These are phyloP conservation scores for Neonectria coccinea DNA, from an alignment of 2,329 filamentous ascomycete species.

Conservation along the genomic window DNA sequence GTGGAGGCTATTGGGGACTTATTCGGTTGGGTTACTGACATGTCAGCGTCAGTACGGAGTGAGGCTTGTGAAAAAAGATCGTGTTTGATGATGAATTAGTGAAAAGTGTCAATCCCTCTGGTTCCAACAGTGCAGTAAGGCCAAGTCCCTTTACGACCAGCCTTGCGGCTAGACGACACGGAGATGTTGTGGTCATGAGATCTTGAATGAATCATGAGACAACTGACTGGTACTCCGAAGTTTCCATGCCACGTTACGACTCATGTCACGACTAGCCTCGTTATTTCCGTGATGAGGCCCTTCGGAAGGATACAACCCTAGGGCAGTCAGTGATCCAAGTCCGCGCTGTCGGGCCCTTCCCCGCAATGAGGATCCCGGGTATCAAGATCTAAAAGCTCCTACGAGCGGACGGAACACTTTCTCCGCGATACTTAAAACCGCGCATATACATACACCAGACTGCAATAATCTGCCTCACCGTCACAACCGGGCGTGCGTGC, in stretches of 20 bases:
- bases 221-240: background rate
- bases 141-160: background rate
- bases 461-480: background rate
- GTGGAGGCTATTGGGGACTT: slow-evolving; percentile 25
- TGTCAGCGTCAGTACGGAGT: slow-evolving; percentile 35
- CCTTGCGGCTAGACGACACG: background rate
- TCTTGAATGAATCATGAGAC: background rate
- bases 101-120: background rate
- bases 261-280: background rate
- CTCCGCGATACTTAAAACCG: background rate
- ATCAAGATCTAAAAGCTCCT: background rate
- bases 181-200: too few relatives aligned
- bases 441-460: background rate
- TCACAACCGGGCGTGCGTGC: background rate
- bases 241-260: too few relatives aligned
- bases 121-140: background rate
- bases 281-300: background rate
- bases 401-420: background rate
- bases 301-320: background rate
- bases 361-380: background rate
- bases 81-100: slow-evolving; percentile 21
- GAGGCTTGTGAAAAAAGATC: slow-evolving; percentile 40
- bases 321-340: background rate
- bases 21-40: slow-evolving; percentile 27
- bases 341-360: background rate